Base-by-base conservation (phyloP, 148 eudicot genomes). In the Cornus controversa region DNA sequence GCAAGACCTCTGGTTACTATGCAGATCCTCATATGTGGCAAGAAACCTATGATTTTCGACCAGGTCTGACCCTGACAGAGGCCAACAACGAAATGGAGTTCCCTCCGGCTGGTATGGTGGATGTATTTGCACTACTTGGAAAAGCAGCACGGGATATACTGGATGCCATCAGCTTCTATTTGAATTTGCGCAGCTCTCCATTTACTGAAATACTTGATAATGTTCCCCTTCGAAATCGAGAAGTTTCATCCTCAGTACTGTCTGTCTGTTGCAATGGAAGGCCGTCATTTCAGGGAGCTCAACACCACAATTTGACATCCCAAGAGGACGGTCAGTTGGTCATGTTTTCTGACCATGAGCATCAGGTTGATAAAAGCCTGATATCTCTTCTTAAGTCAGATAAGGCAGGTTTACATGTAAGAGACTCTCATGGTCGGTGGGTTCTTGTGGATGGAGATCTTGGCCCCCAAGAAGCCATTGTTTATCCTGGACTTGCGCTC, bases 181-280 rank as follows among this genome's bases (percentile, higher is more conserved):
- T 93, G 81, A 93, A 90, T 82, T 79, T 93, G 72, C 94, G 99
- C 28, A 91, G 98, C 78, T 93, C 93, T 67, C 93, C 98, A 2
- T 96, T 93, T 75, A 88, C 92, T 25, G 99, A 91, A 80, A 87
- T 96, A 76, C 98, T 96, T 85, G 98, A 96, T 83, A 96, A 92
- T 82, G 89, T 96, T 72, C 99, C 99, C 63, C 69, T 96, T 78
- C 89, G 99, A 87, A 87, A 87, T 66, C 85, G 87, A 42, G 99
- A 96, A 80, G 83, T 93, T 69, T 96, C 99, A 28, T 93, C 99
- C 29, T 96, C 99, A 0, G 93, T 96, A 18, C 75, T 96, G 72
- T 96, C 98, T 4, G 86, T 96, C 45, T 85, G 87, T 79, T 96
- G 97, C 79, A 92, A 96, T 65, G 94, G 85, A 54, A 89, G 99